A percentile compares a stretch with the other conserved stretches of the same genome.
Evolutionary conservation across 108 stramenopile genomes (phyloP).

Genomic region (Fistulifera pelliculosa): DNA sequence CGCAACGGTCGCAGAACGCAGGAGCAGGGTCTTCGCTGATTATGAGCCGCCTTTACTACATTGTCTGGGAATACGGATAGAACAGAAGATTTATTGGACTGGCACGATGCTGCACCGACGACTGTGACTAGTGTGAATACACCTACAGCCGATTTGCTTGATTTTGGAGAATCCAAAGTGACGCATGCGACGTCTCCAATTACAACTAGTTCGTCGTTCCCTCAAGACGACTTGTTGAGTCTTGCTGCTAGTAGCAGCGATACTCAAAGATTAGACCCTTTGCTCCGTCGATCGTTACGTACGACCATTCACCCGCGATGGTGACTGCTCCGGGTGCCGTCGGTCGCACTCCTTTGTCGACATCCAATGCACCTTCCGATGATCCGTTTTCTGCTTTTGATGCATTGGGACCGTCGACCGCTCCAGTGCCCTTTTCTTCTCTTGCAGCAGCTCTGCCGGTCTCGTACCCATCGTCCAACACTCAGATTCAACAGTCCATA

Average conservation of each 20-base stretch:
- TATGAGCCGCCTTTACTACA: neutral
- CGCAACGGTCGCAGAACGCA: neutral
- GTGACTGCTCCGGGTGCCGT: too few species aligned
- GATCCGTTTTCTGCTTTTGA: constrained; percentile 38
- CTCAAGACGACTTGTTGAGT: neutral
- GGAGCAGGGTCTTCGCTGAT: constrained; percentile 3
- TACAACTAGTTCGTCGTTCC: neutral
- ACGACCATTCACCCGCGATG: too few species aligned
- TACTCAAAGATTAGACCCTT: neutral
- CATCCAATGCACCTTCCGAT: constrained; percentile 4
- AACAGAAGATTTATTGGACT: too few species aligned
- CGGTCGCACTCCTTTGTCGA: too few species aligned
- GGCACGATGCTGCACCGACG: neutral
- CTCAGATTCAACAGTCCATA: too few species aligned
- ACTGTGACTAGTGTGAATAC: too few species aligned
- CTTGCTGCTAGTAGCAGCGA: neutral
- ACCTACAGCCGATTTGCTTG: neutral
- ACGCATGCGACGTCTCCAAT: neutral
- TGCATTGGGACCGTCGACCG: constrained; percentile 13
- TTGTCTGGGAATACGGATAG: neutral
- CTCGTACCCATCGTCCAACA: too few species aligned
- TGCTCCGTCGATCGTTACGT: too few species aligned
- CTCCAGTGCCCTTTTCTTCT: neutral
- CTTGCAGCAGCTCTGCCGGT: too few species aligned
- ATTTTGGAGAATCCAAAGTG: neutral